Percentiles rank a stretch among this genome's conserved stretches.
These are phyloP conservation scores for Cercospora berteroae DNA, from an alignment of 2,329 filamentous ascomycete genomes.

Conservation along the genomic window DNA sequence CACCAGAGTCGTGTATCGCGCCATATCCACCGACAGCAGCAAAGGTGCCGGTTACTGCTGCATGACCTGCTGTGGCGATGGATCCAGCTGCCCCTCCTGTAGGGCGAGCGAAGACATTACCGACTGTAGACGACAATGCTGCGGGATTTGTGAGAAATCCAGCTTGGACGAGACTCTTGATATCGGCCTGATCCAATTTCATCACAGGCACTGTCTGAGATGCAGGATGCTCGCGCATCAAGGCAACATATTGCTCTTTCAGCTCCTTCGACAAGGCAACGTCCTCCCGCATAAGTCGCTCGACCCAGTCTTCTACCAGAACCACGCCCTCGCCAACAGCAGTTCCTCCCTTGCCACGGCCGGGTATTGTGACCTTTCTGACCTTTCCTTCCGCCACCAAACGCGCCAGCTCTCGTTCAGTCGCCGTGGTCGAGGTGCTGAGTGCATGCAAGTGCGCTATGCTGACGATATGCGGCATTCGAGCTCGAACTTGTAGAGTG, in stretches of 20 bases:
- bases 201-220: slow-evolving; percentile 44
- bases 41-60: slow-evolving; percentile 65
- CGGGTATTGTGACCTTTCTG: slow-evolving; percentile 62
- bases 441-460: slow-evolving; percentile 65
- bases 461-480: slow-evolving; percentile 63
- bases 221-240: slow-evolving; percentile 54
- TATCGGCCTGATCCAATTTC: slow-evolving; percentile 48
- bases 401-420: slow-evolving; percentile 66
- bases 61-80: slow-evolving; percentile 60
- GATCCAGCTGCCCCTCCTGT: slow-evolving; percentile 44
- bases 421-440: slow-evolving; percentile 60
- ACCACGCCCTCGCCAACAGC: slow-evolving; percentile 65
- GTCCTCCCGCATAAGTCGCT: slow-evolving; percentile 26
- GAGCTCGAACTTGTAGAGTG: slow-evolving; percentile 59
- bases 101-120: slow-evolving; percentile 45
- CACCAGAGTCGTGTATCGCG: slow-evolving; percentile 63
- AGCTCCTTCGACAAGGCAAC: slow-evolving; percentile 39
- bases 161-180: slow-evolving; percentile 59
- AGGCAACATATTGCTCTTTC: slow-evolving; percentile 52
- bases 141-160: slow-evolving; percentile 63
- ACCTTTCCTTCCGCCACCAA: slow-evolving; percentile 58
- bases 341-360: slow-evolving; percentile 56
- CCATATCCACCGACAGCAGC: slow-evolving; percentile 68
- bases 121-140: slow-evolving; percentile 40
- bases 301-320: slow-evolving; percentile 56